A percentile compares a stretch with the other conserved stretches of the same genome.
phyloP scores from a whole-genome alignment of 495 filamentous ascomycete species.

The Xylaria nigripes region DNA sequence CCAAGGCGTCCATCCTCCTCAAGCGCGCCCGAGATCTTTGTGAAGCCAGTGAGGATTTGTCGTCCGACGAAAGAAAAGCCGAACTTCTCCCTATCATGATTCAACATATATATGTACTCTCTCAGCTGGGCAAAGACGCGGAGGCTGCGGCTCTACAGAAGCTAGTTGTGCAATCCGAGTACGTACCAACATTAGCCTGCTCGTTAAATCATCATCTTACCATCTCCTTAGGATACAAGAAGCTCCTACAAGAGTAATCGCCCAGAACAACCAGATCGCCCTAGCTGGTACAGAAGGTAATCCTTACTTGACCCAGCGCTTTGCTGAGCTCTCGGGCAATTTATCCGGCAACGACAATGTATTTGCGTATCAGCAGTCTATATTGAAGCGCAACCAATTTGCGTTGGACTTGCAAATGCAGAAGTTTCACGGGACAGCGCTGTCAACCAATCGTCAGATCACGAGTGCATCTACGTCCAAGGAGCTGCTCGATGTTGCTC shows the following conservation, averaged over 20 bases:
- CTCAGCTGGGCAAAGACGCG: conserved; percentile 59
- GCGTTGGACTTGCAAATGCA: conserved; percentile 66
- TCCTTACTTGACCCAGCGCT: conserved; percentile 67
- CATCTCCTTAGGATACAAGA: conserved; percentile 58
- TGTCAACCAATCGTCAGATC: conserved; percentile 54
- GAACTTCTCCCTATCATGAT: conserved; percentile 81
- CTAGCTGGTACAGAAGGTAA: conserved; percentile 53
- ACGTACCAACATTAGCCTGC: conserved; percentile 9
- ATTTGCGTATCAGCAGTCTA: conserved; percentile 66
- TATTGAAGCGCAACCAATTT: conserved; percentile 61
- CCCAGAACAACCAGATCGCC: conserved; percentile 67
- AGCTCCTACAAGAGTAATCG: conserved; percentile 64
- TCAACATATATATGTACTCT: conserved; percentile 76
- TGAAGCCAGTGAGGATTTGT: conserved; percentile 71
- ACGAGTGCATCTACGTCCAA: conserved; percentile 40
- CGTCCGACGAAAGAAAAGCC: conserved; percentile 70
- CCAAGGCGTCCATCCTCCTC: conserved; percentile 66
- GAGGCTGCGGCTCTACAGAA: conserved; percentile 63
- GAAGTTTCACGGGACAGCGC: conserved; percentile 67
- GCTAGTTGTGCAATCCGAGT: conserved; percentile 45
- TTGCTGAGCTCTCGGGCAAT: conserved; percentile 50
- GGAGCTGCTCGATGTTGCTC: conserved; percentile 49
- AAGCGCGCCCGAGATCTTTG: conserved; percentile 84
- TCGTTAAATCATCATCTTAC: conserved; percentile 14
- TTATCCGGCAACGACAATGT: conserved; percentile 58